Base-by-base conservation (phyloP, 2,329 filamentous ascomycete species). In the Pseudogymnoascus sp. region DNA sequence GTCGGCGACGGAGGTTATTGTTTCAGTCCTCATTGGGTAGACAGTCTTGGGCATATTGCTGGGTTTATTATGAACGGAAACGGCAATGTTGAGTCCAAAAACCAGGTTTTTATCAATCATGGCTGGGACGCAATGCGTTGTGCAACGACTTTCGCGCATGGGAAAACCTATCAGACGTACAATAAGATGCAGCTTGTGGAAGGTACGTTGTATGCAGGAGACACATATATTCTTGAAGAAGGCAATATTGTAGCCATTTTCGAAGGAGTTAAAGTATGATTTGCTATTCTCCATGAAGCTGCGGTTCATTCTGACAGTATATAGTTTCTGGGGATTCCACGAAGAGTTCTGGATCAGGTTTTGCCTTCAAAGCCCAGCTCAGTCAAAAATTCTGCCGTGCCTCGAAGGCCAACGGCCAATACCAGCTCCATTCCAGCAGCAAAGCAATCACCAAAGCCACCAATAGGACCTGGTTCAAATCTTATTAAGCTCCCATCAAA, bases 61-160 rank as follows among this genome's bases (percentile, higher is more conserved):
- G 84, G 84, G 21, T 86, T 86, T 73, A 82, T 86, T 64, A 78
- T 85, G 73, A 86, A 87, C 67, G 82, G 78, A 7, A 82, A 81
- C 6, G 82, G 84, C 63, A 81, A 80, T 8, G 76, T 85, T 12
- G 79, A 83, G 66, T 82, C 82, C 5, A 77, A 78, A 11, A 78
- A 82, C 61, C 77, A 81, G 66, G 81, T 85, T 59, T 86, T 78
- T 71, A 83, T 86, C 69, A 84, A 82, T 11, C 84, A 86, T 67
- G 83, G 83, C 34, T 86, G 84, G 84, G 79, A 79, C 36, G 80
- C 78, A 1, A 73, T 84, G 68, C 76, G 79, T 31, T 79, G 84
- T 66, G 75, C 78, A 2, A 80, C 82, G 68, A 78, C 76, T 11
- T 75, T 80, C 0, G 73, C 75, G 8, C 69, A 73, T 3, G 70